phyloP scores from a whole-genome alignment of 495 filamentous ascomycete species.

The Aspergillus cavernicola region DNA sequence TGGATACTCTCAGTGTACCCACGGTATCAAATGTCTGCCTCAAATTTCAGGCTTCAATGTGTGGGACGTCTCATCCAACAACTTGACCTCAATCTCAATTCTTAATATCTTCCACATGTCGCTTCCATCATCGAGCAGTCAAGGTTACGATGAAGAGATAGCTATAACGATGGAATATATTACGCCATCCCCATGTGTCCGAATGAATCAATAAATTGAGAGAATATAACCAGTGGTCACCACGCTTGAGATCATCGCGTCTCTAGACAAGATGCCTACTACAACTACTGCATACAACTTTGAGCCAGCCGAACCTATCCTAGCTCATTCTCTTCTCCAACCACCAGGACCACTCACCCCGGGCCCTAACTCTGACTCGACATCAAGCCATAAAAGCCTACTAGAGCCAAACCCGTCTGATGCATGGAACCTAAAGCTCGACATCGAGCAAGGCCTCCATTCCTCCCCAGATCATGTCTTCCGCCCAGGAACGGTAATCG shows the following conservation, averaged over 20 bases:
- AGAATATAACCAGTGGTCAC: no score
- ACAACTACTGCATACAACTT: slow-evolving; percentile 25
- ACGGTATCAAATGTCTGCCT: neutral
- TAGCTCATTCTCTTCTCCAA: slow-evolving; percentile 33
- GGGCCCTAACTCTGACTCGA: no score
- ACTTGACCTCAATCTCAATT: neutral
- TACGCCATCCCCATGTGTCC: no score
- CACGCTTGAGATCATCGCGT: no score
- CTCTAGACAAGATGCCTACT: no score
- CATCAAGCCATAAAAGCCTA: no score
- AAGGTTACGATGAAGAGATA: neutral
- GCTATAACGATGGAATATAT: no score
- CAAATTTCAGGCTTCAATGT: slow-evolving; percentile 3
- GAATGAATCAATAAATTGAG: no score
- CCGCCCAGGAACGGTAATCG: slow-evolving; percentile 32
- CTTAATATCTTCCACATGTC: neutral
- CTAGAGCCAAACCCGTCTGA: neutral
- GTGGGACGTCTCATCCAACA: neutral
- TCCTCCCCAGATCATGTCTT: slow-evolving; percentile 20
- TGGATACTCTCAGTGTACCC: neutral
- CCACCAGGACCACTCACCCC: neutral
- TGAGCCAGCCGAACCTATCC: slow-evolving; percentile 33
- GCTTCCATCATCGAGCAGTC: neutral
- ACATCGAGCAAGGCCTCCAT: slow-evolving; percentile 27
- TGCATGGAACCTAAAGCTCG: slow-evolving; percentile 31